phyloP scores from a whole-genome alignment of 306 rosid genomes.

The Sophora flavescens region DNA sequence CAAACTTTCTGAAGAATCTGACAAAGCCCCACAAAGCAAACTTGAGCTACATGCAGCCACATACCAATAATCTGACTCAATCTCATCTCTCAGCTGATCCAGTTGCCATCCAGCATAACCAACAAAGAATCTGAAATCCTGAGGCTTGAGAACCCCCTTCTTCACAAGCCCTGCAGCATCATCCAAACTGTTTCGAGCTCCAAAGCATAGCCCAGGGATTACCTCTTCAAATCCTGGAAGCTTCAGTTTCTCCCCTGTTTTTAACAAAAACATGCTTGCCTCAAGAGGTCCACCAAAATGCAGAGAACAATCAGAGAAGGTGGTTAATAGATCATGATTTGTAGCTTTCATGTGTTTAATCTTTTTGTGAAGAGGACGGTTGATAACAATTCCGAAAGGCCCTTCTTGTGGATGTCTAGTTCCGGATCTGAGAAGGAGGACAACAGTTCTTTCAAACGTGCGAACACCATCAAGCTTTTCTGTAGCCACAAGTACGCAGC shows the following conservation, averaged over 20 bases:
- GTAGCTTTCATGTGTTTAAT: constrained; percentile 89
- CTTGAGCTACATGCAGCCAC: constrained; percentile 98
- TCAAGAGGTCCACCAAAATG: constrained; percentile 97
- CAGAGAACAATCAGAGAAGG: constrained; percentile 86
- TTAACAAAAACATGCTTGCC: constrained; percentile 92
- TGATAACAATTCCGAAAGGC: constrained; percentile 90
- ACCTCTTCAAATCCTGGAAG: constrained; percentile 87
- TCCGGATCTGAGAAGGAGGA: constrained; percentile 95
- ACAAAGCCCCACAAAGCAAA: constrained; percentile 64
- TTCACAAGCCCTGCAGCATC: constrained; percentile 87
- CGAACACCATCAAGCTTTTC: constrained; percentile 95
- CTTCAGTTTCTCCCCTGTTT: constrained; percentile 68
- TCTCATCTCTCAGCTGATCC: constrained; percentile 95
- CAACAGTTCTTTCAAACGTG: constrained; percentile 89
- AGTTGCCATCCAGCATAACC: constrained; percentile 99
- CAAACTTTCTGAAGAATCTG: constrained; percentile 74
- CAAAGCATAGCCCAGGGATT: constrained; percentile 89
- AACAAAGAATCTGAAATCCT: constrained; percentile 87
- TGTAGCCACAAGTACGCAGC: constrained; percentile 95
- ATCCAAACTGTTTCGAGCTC: constrained; percentile 87
- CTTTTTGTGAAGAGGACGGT: constrained; percentile 90
- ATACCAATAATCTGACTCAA: constrained; percentile 89
- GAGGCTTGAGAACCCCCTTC: constrained; percentile 86
- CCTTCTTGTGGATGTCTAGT: constrained; percentile 90
- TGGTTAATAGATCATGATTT: constrained; percentile 83